These are phyloP conservation scores for Vickermania spadyakhi DNA, from an alignment of 208 protist genomes.

Conservation along the genomic window DNA sequence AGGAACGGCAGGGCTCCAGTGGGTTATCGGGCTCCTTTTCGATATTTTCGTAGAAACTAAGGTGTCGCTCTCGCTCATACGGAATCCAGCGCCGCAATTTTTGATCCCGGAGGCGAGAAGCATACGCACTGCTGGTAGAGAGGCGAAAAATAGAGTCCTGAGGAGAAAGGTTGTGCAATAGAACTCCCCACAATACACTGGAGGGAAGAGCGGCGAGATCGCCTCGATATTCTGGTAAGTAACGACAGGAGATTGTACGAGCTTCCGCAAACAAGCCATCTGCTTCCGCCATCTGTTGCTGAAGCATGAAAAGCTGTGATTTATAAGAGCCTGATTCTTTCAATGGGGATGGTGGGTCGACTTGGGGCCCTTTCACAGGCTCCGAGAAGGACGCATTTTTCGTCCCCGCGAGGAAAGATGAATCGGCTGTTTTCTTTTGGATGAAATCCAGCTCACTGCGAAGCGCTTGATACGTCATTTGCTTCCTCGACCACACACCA, in stretches of 20 bases:
- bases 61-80: slow-evolving; percentile 55
- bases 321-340: slow-evolving; percentile 14
- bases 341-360: too few relatives aligned
- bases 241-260: slow-evolving; percentile 28
- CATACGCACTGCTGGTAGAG: too few relatives aligned
- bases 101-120: not conserved
- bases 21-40: slow-evolving; percentile 34
- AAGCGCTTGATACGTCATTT: slow-evolving; percentile 26
- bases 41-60: slow-evolving; percentile 48
- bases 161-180: not conserved
- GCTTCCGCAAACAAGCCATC: slow-evolving; percentile 35
- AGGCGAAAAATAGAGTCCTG: not conserved
- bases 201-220: slow-evolving; percentile 33
- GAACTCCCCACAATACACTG: slow-evolving; percentile 18
- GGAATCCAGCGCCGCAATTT: slow-evolving; percentile 24
- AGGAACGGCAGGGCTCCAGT: slow-evolving; percentile 22
- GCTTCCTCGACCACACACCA: slow-evolving; percentile 26
- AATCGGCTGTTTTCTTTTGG: slow-evolving; percentile 9
- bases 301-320: slow-evolving; percentile 16
- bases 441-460: slow-evolving; percentile 30
- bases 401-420: too few relatives aligned
- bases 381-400: too few relatives aligned
- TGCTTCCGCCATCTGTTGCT: slow-evolving; percentile 33
- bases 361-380: too few relatives aligned
- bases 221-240: slow-evolving; percentile 38